Evolutionary conservation across 345 rosid genomes (phyloP).

Genomic region (Dovyalis caffra): DNA sequence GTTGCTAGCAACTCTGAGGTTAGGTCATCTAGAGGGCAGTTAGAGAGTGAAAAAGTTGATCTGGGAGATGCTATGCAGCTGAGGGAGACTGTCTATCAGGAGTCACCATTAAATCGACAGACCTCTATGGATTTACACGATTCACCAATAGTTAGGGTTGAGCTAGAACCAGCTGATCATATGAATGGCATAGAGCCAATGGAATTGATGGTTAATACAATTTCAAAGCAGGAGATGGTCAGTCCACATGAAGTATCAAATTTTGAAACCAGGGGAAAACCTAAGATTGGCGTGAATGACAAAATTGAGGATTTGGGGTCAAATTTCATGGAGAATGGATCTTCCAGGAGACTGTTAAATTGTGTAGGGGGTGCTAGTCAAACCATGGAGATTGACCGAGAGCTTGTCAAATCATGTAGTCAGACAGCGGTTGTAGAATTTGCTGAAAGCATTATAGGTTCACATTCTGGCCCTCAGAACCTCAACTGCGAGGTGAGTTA

Average conservation of each 20-base stretch:
- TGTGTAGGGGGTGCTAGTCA: constrained; percentile 19
- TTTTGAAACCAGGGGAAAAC: constrained; percentile 23
- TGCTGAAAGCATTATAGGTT: constrained; percentile 32
- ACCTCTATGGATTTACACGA: constrained; percentile 27
- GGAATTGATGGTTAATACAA: constrained; percentile 26
- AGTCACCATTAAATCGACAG: constrained; percentile 21
- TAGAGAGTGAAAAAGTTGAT: constrained; percentile 24
- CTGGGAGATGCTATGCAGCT: constrained; percentile 12
- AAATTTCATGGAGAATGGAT: constrained; percentile 30
- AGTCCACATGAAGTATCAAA: constrained; percentile 35
- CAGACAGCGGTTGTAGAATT: constrained; percentile 36
- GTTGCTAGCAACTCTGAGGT: constrained; percentile 15
- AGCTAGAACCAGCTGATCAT: constrained; percentile 9
- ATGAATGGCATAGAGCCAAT: constrained; percentile 21
- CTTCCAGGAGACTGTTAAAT: constrained; percentile 21
- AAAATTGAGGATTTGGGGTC: constrained; percentile 29
- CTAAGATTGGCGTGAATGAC: constrained; percentile 23
- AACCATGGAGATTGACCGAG: constrained; percentile 41
- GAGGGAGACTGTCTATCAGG: constrained; percentile 23
- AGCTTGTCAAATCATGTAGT: constrained; percentile 35
- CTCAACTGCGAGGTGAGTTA: constrained; percentile 52
- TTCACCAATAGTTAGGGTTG: constrained; percentile 30
- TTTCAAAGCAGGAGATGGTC: constrained; percentile 16
- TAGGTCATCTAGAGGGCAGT: constrained; percentile 27
- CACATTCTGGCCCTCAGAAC: constrained; percentile 41